Base-by-base conservation (phyloP, 2,329 filamentous ascomycete species). In the Colletotrichum tropicale region DNA sequence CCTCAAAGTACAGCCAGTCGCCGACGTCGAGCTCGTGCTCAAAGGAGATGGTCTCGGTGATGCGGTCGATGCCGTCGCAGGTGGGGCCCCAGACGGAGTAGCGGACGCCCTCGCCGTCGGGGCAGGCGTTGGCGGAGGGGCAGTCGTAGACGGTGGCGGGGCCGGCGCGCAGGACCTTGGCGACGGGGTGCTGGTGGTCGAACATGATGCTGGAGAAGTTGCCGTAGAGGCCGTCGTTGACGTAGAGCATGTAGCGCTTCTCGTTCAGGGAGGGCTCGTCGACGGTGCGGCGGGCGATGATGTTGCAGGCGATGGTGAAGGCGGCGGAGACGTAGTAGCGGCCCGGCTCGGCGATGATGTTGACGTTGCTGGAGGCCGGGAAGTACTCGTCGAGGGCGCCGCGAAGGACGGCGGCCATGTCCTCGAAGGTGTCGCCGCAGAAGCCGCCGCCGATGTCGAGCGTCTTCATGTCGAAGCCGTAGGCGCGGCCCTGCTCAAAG, bases 121-220 rank as follows among this genome's bases (percentile, higher is more conserved):
- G 81, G 48, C 88, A 86, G 24, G 86, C 85, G 66, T 88, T 84
- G n/a, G 90, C 87, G 80, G 86, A 81, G 78, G 87, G 72, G 77
- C 89, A 87, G 85, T 93, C 86, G 83, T 93, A 93, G 81, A 92
- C 83, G 77, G 91, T 90, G 76, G 88, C 87, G 77, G 89, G 85
- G 76, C 89, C 88, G 24, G 90, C 88, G 79, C 92, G 93, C 70
- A 99, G 89, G 74, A 98, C 91, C 85, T 94, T 95, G 71, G 96
- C 95, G 61, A 94, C 87, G 2, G 97, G 97, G 81, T 98, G 91
- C 89, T 99, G 97, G 86, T 98, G 97, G 83, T 98, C 97, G 84
- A 98, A 99, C 89, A 98, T 98, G 90, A 98, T 98, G 91, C 96
- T 98, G 79, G 95, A 98, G 83, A 99, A 98, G 88, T 98, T 98